These are phyloP conservation scores for Malus fusca DNA, from an alignment of 306 rosid species.

Conservation along the genomic window DNA sequence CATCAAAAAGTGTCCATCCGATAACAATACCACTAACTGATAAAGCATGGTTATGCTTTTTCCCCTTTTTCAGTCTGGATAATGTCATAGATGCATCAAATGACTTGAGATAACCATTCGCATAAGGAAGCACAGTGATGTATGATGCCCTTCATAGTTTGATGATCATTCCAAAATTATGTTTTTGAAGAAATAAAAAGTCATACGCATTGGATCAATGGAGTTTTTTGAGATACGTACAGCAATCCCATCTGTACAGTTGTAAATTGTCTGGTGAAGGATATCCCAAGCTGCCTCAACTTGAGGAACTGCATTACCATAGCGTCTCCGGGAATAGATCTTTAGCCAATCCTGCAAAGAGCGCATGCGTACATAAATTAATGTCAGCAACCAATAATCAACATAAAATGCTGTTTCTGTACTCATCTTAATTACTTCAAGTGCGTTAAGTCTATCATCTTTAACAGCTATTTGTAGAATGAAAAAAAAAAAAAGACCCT, in stretches of 20 bases:
- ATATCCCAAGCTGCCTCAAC: slow-evolving; percentile 83
- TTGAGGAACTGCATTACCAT: slow-evolving; percentile 62
- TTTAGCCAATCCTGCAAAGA: slow-evolving; percentile 68
- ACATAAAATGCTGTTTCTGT: background rate
- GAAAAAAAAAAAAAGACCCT: too few species aligned
- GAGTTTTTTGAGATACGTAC: slow-evolving; percentile 38
- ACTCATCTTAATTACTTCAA: background rate
- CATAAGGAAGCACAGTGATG: background rate
- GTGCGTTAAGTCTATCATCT: too few species aligned
- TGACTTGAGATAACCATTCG: background rate
- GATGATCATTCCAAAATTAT: too few species aligned
- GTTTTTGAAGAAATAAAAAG: background rate
- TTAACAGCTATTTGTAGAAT: too few species aligned
- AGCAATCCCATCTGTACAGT: slow-evolving; percentile 80
- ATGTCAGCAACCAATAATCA: background rate
- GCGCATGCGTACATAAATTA: background rate
- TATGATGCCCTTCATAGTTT: background rate
- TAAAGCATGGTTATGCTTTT: background rate
- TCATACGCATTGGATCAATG: background rate
- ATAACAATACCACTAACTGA: background rate
- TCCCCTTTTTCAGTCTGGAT: background rate
- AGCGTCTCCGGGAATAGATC: slow-evolving; percentile 69
- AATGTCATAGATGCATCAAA: background rate
- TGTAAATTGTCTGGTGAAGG: slow-evolving; percentile 83
- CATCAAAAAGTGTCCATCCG: background rate